Evolutionary conservation across 352 stramenopile genomes (phyloP).

Genomic region (Pythium volutum): DNA sequence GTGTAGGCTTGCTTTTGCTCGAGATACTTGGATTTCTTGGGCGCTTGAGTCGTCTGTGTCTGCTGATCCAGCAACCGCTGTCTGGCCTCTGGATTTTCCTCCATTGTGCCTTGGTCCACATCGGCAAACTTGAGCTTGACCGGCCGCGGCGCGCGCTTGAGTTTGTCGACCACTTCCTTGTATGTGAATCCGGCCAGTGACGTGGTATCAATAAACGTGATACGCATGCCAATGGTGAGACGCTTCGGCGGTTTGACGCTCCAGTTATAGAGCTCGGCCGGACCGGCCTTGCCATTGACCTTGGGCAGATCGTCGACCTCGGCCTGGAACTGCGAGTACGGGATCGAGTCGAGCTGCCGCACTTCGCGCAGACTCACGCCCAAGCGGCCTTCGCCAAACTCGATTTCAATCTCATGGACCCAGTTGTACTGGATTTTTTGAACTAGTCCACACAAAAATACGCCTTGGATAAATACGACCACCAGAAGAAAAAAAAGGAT

Average conservation of each 20-base stretch:
- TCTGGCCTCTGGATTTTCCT: conserved; percentile 54
- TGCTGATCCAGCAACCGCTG: conserved; percentile 21
- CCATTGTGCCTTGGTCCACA: conserved; percentile 70
- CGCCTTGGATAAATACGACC: background rate
- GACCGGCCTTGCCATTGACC: conserved; percentile 79
- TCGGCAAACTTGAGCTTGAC: conserved; percentile 82
- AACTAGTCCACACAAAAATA: conserved; percentile 10
- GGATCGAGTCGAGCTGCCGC: conserved; percentile 66
- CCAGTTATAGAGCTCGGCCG: conserved; percentile 88
- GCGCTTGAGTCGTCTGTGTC: conserved; percentile 16
- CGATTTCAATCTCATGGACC: conserved; percentile 81
- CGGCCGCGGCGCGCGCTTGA: conserved; percentile 68
- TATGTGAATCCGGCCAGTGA: conserved; percentile 75
- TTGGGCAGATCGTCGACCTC: conserved; percentile 87
- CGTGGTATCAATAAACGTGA: conserved; percentile 73
- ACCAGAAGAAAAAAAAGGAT: background rate
- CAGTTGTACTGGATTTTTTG: conserved; percentile 72
- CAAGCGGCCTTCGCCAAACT: conserved; percentile 75
- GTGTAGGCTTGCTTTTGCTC: conserved; percentile 82
- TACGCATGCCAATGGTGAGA: conserved; percentile 79
- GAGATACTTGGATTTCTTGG: conserved; percentile 56
- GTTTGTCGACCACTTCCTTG: conserved; percentile 74
- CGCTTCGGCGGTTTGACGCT: conserved; percentile 83
- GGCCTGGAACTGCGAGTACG: conserved; percentile 85
- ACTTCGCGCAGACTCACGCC: conserved; percentile 83